Percentiles rank a stretch among this genome's conserved stretches.
Evolutionary conservation across 2,329 filamentous ascomycete species (phyloP).

Genomic region (Pezicula neosporulosa): DNA sequence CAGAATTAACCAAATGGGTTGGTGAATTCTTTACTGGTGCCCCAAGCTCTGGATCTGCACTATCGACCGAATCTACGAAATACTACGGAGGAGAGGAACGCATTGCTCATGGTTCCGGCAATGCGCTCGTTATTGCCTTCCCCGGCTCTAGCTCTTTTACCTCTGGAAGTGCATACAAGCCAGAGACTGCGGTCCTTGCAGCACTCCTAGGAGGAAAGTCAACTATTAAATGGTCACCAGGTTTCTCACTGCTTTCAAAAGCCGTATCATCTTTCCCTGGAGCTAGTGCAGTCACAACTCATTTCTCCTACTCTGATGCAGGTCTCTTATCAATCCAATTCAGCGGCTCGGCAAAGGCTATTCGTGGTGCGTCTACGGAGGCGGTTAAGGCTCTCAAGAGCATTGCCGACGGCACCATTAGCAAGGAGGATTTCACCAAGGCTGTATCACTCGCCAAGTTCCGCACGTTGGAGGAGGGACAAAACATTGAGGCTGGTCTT

Average conservation of each 20-base stretch:
- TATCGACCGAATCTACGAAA: conserved; percentile 63
- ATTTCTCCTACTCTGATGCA: conserved; percentile 87
- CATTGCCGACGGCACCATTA: conserved; percentile 70
- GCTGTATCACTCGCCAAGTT: conserved; percentile 93
- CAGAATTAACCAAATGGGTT: conserved; percentile 82
- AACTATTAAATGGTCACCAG: conserved; percentile 91
- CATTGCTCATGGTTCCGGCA: conserved; percentile 71
- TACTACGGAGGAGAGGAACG: conserved; percentile 97
- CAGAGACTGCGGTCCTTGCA: conserved; percentile 82
- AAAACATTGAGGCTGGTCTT: conserved; percentile 73
- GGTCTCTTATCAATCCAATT: conserved; percentile 85
- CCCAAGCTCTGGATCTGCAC: conserved; percentile 50
- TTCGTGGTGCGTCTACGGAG: conserved; percentile 71
- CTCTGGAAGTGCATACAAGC: conserved; percentile 71
- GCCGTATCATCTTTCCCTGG: conserved; percentile 63
- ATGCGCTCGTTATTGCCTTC: conserved; percentile 88
- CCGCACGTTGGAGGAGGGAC: conserved; percentile 76
- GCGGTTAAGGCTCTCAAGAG: conserved; percentile 80
- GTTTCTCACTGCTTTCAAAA: conserved; percentile 88
- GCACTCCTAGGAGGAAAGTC: conserved; percentile 88
- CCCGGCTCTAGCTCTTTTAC: conserved; percentile 78
- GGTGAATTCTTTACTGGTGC: conserved; percentile 84
- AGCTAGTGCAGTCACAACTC: conserved; percentile 69
- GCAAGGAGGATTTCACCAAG: conserved; percentile 85
- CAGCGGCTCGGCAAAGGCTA: conserved; percentile 67